Base-by-base conservation (phyloP, 805 yeast species). In the Teunomyces kruisii region DNA sequence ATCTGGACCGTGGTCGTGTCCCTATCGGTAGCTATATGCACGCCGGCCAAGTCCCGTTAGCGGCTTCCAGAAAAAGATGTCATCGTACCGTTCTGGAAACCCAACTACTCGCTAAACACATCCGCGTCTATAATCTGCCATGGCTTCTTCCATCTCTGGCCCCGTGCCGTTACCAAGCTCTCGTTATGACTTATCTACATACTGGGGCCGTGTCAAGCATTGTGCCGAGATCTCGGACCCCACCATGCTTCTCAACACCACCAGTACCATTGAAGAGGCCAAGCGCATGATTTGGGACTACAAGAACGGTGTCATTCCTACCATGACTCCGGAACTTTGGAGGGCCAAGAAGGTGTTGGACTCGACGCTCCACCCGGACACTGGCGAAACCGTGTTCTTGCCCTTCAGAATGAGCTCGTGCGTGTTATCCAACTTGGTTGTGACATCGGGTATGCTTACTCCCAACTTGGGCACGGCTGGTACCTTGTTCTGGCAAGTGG, bases 381-480 rank as follows among this genome's bases (percentile, higher is more conserved):
- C 95, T 5, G 97, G 97, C 1, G 94, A 89, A 57, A 86, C 96
- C 1, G 97, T 94, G 9, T 62, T 88, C 24, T 72, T 94, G 44
- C 99, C 99, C 2, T 94, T 94, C 69, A 80, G 99, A 68, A 94
- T 94, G 99, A 89, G 97, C 17, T 85, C 92, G 27, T 89, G 94
- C 70, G 99, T 94, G 13, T 72, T 94, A 43, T 88, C 96, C 9
- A 94, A 94, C 65, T 70, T 94, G 66, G 92, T 92, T 16, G 98
- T 94, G 40, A 92, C 98, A 5, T 92, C 86, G 3, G 99, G 99
- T 53, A 94, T 94, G 99, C 78, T 94, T 53, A 92, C 97, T 1
- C 99, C 99, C 6, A 86, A 87, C 45, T 66, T 94, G 60, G 95
- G 96, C 8, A 82, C 90, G 8, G 81, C 78, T 0, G 99, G 99